Percentiles rank a stretch among this genome's conserved stretches.
These are phyloP conservation scores for Metschnikowia proteae DNA, from an alignment of 805 yeast species.

Conservation along the genomic window DNA sequence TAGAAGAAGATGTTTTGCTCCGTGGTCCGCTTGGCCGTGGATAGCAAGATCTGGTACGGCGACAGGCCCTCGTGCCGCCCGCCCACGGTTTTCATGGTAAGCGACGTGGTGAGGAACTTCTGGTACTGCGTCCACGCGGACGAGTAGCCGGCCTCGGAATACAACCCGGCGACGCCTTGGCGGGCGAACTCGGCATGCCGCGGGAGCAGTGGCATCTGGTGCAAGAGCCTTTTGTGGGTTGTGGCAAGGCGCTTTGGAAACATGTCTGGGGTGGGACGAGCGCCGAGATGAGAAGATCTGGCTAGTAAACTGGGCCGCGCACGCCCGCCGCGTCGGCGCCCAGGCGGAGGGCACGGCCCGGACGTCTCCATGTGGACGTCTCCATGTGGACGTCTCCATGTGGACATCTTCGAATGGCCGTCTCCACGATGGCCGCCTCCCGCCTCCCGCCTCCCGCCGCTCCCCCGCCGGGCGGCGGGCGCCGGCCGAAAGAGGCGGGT, in stretches of 20 bases:
- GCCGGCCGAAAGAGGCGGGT: too few species aligned
- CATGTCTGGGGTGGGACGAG: constrained; percentile 1
- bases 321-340: too few species aligned
- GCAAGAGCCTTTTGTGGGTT: constrained; percentile 30
- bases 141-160: constrained; percentile 61
- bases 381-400: too few species aligned
- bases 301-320: not conserved
- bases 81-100: constrained; percentile 66
- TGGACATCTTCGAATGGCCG: too few species aligned
- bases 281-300: not conserved
- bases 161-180: constrained; percentile 62
- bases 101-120: constrained; percentile 52
- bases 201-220: constrained; percentile 59
- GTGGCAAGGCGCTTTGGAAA: not conserved
- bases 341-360: too few species aligned
- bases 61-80: constrained; percentile 73
- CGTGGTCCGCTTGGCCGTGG: constrained; percentile 63
- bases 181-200: constrained; percentile 34
- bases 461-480: too few species aligned
- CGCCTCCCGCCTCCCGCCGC: too few species aligned
- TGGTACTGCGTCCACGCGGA: constrained; percentile 84
- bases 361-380: too few species aligned
- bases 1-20: constrained; percentile 73
- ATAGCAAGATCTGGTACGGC: constrained; percentile 66
- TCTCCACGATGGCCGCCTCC: too few species aligned